Base-by-base conservation (phyloP, 2,329 filamentous ascomycete genomes). In the Dactylella cylindrospora region DNA sequence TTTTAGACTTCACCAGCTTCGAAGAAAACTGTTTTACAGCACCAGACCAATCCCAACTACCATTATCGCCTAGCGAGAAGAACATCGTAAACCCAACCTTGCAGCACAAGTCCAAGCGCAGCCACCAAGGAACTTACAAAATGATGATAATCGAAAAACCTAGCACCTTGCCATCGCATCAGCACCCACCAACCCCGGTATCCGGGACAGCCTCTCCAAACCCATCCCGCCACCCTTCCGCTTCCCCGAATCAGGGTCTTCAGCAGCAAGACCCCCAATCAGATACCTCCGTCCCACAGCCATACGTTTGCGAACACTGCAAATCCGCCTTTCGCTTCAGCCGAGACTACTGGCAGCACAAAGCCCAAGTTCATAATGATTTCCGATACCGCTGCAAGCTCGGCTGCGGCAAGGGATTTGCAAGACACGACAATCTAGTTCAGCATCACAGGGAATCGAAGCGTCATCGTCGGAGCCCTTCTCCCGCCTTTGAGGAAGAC, bases 301-400 rank as follows among this genome's bases (percentile, higher is more conserved):
- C 57, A 4, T 62, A 62, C 25, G 49, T 47, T 19, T 62, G 57
- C 22, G 49, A 62, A 20, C 57, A 62, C 26, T 62, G 57, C 49
- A 53, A 62, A 20, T 12, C 49, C 20, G 43, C 41, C 13, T 62
- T 62, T 44, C 41, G 57, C 4, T 62, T 62, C 57, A 62, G 57
- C 57, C 57, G 57, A 9, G 57, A 62, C 38, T 62, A 62, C 57
- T 62, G 57, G 57, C 57, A 62, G 40, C 57, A 62, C 23, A 62
- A 62, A 23, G 49, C 57, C 29, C 57, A 62, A 28, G 36, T 23
- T 23, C 57, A 62, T 44, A 54, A 54, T 39, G 57, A 62, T 33
- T 62, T 62, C 36, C 41, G 49, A 13, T 62, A 49, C 43, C 49
- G 49, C 32, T 62, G 57, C 32, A 31, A 36, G 6, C 49, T 49